Evolutionary conservation across 768 basidiomycete genomes (phyloP).

Genomic region (Russula olivacea): DNA sequence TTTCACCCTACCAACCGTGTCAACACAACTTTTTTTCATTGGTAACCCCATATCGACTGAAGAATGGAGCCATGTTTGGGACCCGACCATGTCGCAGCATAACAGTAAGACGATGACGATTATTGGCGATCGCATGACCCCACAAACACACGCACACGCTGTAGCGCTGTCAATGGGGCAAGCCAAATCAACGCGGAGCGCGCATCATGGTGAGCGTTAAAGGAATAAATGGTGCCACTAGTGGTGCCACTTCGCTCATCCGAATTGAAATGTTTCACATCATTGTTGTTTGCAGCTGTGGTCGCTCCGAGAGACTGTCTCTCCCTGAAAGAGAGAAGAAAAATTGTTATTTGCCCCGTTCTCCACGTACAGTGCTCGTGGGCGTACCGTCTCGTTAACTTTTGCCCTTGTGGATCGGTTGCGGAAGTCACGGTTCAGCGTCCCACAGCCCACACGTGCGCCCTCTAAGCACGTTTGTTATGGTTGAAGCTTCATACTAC

Average conservation of each 20-base stretch:
- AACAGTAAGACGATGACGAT: background rate
- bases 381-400: too few relatives aligned
- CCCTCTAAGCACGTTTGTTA: background rate
- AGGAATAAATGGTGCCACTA: background rate
- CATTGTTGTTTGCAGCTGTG: background rate
- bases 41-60: background rate
- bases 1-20: too few relatives aligned
- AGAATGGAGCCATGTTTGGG: background rate
- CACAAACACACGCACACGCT: background rate
- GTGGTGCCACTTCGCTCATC: background rate
- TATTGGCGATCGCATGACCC: background rate
- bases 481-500: background rate
- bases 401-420: background rate
- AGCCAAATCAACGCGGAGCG: background rate
- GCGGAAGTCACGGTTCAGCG: background rate
- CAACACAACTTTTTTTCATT: background rate
- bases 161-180: background rate
- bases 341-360: background rate
- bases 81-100: background rate
- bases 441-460: background rate
- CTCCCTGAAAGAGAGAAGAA: background rate
- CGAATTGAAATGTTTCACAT: background rate
- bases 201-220: background rate
- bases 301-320: background rate
- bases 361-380: too few relatives aligned